Base-by-base conservation (phyloP, 306 rosid species). In the Lathyrus aphaca region DNA sequence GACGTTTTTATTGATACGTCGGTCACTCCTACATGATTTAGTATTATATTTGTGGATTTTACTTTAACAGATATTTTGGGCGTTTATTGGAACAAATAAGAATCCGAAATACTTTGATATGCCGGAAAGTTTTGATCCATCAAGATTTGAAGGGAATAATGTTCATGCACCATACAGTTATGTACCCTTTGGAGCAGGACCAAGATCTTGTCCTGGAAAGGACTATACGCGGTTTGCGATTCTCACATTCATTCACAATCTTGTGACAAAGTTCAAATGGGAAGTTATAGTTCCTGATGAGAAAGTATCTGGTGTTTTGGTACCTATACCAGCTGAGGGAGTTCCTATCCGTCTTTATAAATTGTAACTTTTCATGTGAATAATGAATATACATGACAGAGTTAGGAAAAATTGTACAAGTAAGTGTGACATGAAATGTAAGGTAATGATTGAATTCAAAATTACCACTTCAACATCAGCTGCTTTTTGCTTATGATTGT, bases 141-240 rank as follows among this genome's bases (percentile, higher is more conserved):
- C 83, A 18, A 78, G 86, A 40, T 82, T 82, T 78, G 78, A 78
- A 59, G 69, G 75, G 19, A 74, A 58, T 42, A 45, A 49, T 9
- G 64, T 39, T 32, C 80, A 57, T 56, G 80, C 64, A 11, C 73
- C 86, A 3, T 78, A 69, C 48, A 70, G 75, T 3, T 82, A 9
- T 9, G 46, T 74, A 74, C 83, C 86, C 43, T 78, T 74, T 66
- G 83, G 86, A 51, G 64, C 64, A 44, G 83, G 86, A 54, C 65
- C 76, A 69, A 74, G 76, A 70, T 35, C 58, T 9, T 82, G 83
- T 74, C 80, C 82, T 6, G 86, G 83, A 60, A 66, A 9, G 53
- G 81, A 78, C n/a, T 78, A 74, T 39, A 37, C 66, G 1, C 15
- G 80, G 3, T 37, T 74, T 74, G 81, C 61, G 48, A 2, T 70